Evolutionary conservation across 1,139 yeast genomes (phyloP).

Genomic region (Nakaseomyces nivariensis): DNA sequence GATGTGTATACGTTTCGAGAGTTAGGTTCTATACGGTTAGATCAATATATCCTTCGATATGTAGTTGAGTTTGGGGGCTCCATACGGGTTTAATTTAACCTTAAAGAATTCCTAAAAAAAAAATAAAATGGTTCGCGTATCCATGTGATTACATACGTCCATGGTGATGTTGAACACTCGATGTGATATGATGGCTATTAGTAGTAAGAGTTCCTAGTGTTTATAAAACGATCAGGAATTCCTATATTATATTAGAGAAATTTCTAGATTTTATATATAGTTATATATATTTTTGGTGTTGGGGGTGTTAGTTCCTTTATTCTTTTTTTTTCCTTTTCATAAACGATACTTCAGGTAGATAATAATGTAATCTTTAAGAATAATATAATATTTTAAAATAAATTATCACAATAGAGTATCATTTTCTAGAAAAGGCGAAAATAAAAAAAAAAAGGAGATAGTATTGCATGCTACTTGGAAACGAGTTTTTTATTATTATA

Average conservation of each 20-base stretch:
- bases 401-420: background rate
- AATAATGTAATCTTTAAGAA: background rate
- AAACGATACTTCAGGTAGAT: no score
- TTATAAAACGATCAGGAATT: background rate
- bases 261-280: background rate
- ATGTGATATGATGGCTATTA: no score
- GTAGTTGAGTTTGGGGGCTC: background rate
- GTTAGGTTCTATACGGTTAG: no score
- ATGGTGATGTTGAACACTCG: background rate
- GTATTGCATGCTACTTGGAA: constrained; percentile 3
- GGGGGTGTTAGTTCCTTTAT: background rate
- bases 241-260: background rate
- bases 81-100: background rate
- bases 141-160: no score
- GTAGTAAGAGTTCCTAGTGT: no score
- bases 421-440: no score
- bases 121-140: no score
- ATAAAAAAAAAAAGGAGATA: background rate
- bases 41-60: background rate
- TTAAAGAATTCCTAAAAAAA: background rate
- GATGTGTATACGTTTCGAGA: no score
- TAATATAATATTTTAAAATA: background rate
- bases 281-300: background rate
- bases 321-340: background rate
- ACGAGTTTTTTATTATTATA: constrained; percentile 1